Percentiles rank a stretch among this genome's conserved stretches.
phyloP scores from a whole-genome alignment of 2,329 filamentous ascomycete species.

The Verruconis gallopava region DNA sequence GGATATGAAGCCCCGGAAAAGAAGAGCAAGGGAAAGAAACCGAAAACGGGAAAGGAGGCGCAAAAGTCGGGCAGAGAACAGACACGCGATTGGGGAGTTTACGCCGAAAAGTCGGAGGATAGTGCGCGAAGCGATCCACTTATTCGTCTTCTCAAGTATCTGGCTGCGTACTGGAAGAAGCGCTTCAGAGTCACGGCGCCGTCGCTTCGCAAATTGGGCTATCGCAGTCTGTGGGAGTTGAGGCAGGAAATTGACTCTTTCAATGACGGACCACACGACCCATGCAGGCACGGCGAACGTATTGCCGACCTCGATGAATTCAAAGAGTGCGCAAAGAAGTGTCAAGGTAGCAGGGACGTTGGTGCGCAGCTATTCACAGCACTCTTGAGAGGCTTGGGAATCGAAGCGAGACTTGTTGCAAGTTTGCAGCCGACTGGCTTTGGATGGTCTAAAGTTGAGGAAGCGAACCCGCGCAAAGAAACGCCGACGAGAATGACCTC shows the following conservation, averaged over 20 bases:
- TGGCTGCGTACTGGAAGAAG: slow-evolving; percentile 83
- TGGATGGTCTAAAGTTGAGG: slow-evolving; percentile 79
- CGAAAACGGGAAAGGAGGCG: slow-evolving; percentile 25
- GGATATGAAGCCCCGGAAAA: slow-evolving; percentile 36
- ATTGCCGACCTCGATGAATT: slow-evolving; percentile 57
- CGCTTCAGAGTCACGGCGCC: slow-evolving; percentile 66
- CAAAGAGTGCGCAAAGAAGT: slow-evolving; percentile 51
- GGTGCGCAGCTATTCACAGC: slow-evolving; percentile 85
- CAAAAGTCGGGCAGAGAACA: slow-evolving; percentile 21
- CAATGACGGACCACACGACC: slow-evolving; percentile 47
- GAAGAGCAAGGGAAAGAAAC: slow-evolving; percentile 28
- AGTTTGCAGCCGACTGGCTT: slow-evolving; percentile 81
- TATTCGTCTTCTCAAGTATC: slow-evolving; percentile 57
- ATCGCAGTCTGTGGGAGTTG: slow-evolving; percentile 63
- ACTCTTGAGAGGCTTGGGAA: slow-evolving; percentile 62
- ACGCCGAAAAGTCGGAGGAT: slow-evolving; percentile 55
- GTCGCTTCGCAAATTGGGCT: slow-evolving; percentile 77
- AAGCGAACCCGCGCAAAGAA: slow-evolving; percentile 44
- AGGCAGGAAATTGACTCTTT: slow-evolving; percentile 63
- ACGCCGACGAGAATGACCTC: not conserved
- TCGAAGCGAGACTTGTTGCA: slow-evolving; percentile 73
- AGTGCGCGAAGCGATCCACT: slow-evolving; percentile 67
- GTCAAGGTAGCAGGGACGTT: slow-evolving; percentile 73
- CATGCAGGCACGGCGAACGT: slow-evolving; percentile 60
- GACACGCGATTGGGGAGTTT: slow-evolving; percentile 54